Percentiles rank a stretch among this genome's conserved stretches.
These are phyloP conservation scores for Stylonectria norvegica DNA, from an alignment of 2,329 filamentous ascomycete species.

Conservation along the genomic window DNA sequence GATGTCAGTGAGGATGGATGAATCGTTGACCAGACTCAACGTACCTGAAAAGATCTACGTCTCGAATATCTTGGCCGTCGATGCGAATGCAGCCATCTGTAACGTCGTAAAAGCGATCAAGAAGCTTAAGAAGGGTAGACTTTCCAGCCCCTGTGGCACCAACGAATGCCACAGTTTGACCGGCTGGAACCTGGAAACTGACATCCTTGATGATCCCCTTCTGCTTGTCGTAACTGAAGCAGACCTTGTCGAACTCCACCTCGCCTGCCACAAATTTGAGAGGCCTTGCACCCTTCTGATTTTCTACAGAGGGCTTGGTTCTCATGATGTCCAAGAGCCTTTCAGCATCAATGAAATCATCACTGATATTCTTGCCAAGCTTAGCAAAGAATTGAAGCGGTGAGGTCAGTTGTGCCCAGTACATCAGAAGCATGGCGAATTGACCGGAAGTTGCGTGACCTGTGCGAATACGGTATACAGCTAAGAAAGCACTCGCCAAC, in stretches of 20 bases:
- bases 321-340: slow-evolving; percentile 56
- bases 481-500: slow-evolving; percentile 58
- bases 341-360: slow-evolving; percentile 56
- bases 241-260: slow-evolving; percentile 53
- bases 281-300: slow-evolving; percentile 47
- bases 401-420: slow-evolving; percentile 69
- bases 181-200: slow-evolving; percentile 47
- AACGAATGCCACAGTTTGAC: slow-evolving; percentile 57
- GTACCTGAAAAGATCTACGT: slow-evolving; percentile 49
- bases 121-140: slow-evolving; percentile 55
- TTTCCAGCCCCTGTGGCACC: slow-evolving; percentile 59
- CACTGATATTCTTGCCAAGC: slow-evolving; percentile 54
- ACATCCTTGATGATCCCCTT: slow-evolving; percentile 55
- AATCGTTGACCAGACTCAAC: background rate
- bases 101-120: slow-evolving; percentile 58
- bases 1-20: slow-evolving; percentile 18
- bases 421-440: slow-evolving; percentile 68
- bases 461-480: slow-evolving; percentile 64
- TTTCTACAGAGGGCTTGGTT: slow-evolving; percentile 53
- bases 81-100: slow-evolving; percentile 50
- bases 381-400: slow-evolving; percentile 67
- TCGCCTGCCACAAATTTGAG: slow-evolving; percentile 51
- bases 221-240: slow-evolving; percentile 58
- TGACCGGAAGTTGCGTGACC: slow-evolving; percentile 59
- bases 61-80: slow-evolving; percentile 55